These are phyloP conservation scores for Agaricus sinodeliciosus DNA, from an alignment of 768 basidiomycete genomes.

Conservation along the genomic window DNA sequence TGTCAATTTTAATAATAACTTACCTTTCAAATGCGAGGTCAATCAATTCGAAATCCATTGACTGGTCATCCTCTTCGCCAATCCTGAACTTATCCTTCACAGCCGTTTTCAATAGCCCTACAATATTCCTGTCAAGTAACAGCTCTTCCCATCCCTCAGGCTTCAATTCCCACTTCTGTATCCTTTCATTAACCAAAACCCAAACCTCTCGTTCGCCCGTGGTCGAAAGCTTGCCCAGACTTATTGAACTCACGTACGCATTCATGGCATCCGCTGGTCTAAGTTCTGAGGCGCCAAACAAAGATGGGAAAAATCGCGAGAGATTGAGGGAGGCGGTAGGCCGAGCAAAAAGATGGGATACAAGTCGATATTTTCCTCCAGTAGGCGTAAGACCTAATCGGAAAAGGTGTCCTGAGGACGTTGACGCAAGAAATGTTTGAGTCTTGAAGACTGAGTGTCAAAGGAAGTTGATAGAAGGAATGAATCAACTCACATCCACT, in stretches of 20 bases:
- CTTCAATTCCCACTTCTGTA: constrained; percentile 69
- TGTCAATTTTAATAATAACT: constrained; percentile 13
- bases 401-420: constrained; percentile 60
- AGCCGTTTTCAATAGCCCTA: constrained; percentile 37
- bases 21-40: constrained; percentile 62
- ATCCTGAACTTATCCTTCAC: constrained; percentile 37
- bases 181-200: constrained; percentile 57
- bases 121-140: constrained; percentile 49
- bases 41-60: constrained; percentile 66
- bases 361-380: constrained; percentile 61
- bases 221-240: constrained; percentile 37
- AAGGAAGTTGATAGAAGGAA: background rate
- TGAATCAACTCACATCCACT: constrained; percentile 44
- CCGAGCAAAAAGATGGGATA: constrained; percentile 53
- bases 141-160: constrained; percentile 68
- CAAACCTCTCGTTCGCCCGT: constrained; percentile 52
- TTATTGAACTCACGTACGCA: constrained; percentile 59
- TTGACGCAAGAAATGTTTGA: constrained; percentile 63
- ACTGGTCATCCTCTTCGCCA: constrained; percentile 32
- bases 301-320: constrained; percentile 34
- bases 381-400: constrained; percentile 58
- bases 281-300: constrained; percentile 35
- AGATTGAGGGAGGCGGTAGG: constrained; percentile 39
- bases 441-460: constrained; percentile 28
- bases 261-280: constrained; percentile 27